These are phyloP conservation scores for Ceratocystis papillata DNA, from an alignment of 2,329 filamentous ascomycete genomes.

Conservation along the genomic window DNA sequence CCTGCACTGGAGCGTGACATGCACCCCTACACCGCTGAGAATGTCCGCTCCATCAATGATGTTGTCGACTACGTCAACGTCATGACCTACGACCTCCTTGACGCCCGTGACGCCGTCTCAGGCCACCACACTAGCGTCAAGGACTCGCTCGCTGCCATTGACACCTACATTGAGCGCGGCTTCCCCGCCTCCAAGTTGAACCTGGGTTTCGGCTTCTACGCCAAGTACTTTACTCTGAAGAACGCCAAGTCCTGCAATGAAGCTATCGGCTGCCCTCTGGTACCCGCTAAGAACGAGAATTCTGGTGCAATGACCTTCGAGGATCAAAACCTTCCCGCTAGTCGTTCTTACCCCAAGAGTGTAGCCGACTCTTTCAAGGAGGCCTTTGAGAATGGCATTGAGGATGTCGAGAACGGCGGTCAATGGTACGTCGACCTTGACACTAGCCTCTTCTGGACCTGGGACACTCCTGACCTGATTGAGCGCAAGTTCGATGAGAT, in stretches of 20 bases:
- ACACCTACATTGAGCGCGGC: constrained; percentile 49
- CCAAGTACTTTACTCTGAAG: constrained; percentile 50
- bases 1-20: constrained; percentile 55
- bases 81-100: constrained; percentile 61
- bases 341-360: neutral
- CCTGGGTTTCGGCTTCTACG: constrained; percentile 54
- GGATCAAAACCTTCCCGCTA: neutral
- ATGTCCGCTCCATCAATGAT: constrained; percentile 46
- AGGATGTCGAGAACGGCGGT: constrained; percentile 50
- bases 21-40: constrained; percentile 52
- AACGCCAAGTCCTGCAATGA: constrained; percentile 33
- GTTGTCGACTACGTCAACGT: constrained; percentile 58
- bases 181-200: constrained; percentile 44
- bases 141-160: constrained; percentile 43
- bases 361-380: constrained; percentile 41
- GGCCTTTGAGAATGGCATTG: constrained; percentile 30
- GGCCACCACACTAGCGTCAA: constrained; percentile 53
- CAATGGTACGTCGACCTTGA: constrained; percentile 56
- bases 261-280: constrained; percentile 44
- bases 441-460: constrained; percentile 59
- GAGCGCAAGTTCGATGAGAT: constrained; percentile 50
- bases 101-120: constrained; percentile 53
- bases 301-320: constrained; percentile 5
- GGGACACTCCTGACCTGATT: constrained; percentile 54
- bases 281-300: constrained; percentile 38